Conservation (phyloP, 495 filamentous ascomycete genomes). For the Astrocystis sublimbata region DNA sequence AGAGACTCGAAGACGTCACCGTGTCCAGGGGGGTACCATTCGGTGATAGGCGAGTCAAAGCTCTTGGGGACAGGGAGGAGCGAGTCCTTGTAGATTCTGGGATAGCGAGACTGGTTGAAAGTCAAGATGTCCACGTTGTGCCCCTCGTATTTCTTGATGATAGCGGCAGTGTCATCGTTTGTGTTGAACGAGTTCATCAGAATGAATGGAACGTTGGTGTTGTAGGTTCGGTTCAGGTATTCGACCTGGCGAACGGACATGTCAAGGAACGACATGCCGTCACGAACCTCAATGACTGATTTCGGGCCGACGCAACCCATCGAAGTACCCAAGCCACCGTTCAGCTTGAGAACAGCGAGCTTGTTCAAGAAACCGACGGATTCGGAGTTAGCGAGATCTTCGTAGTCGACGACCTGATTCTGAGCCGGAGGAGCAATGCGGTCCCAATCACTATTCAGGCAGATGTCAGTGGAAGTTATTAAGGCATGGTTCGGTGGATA, state of each 20-base stretch:
- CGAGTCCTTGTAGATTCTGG: slow-evolving; percentile 96
- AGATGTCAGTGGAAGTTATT: slow-evolving; percentile 26
- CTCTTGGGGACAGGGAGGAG: slow-evolving; percentile 93
- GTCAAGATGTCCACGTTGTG: slow-evolving; percentile 99
- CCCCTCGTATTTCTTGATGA: slow-evolving; percentile 99
- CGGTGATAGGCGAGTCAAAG: slow-evolving; percentile 82
- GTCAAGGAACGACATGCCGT: slow-evolving; percentile 99
- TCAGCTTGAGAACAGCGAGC: slow-evolving; percentile 97
- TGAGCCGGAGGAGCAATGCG: slow-evolving; percentile 89
- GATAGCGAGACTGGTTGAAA: slow-evolving; percentile 99
- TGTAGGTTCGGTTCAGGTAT: slow-evolving; percentile 97
- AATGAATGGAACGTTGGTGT: slow-evolving; percentile 96
- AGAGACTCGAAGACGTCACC: slow-evolving; percentile 99
- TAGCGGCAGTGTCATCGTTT: slow-evolving; percentile 94
- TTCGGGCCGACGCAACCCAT: slow-evolving; percentile 99
- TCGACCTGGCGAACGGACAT: slow-evolving; percentile 98
- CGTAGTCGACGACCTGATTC: slow-evolving; percentile 92
- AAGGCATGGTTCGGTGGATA: slow-evolving; percentile 12
- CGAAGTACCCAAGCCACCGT: slow-evolving; percentile 98
- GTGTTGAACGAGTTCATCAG: slow-evolving; percentile 99
- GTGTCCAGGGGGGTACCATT: slow-evolving; percentile 99
- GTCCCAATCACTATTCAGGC: slow-evolving; percentile 72
- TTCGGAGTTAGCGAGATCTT: slow-evolving; percentile 77
- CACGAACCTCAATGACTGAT: slow-evolving; percentile 99
- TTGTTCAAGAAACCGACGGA: slow-evolving; percentile 94